Percentiles rank a stretch among this genome's conserved stretches.
These are phyloP conservation scores for Parasarocladium wereldwijsianum DNA, from an alignment of 2,329 filamentous ascomycete genomes.

Conservation along the genomic window DNA sequence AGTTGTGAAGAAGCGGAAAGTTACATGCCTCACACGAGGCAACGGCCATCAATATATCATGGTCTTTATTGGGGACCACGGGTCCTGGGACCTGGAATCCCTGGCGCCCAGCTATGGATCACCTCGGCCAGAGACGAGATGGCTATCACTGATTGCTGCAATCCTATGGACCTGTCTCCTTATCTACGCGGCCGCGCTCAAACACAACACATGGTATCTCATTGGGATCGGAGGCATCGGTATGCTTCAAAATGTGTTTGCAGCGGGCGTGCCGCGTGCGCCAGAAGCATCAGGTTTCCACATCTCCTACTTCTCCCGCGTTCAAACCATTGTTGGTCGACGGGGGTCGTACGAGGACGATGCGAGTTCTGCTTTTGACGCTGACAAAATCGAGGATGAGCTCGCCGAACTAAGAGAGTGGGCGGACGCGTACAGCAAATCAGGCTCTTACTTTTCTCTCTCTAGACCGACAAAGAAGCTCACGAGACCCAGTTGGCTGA, in stretches of 20 bases:
- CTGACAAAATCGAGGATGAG: background rate
- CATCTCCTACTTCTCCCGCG: background rate
- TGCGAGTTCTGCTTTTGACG: background rate
- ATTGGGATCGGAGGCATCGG: conserved; percentile 23
- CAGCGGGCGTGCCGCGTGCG: conserved; percentile 15
- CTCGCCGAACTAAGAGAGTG: background rate
- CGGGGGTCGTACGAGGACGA: background rate
- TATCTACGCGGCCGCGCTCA: conserved; percentile 21
- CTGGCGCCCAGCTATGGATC: conserved; percentile 14
- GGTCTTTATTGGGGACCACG: conserved; percentile 17
- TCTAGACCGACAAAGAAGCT: background rate
- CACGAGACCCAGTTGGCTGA: background rate
- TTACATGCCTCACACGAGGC: conserved; percentile 15
- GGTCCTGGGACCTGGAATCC: conserved; percentile 25
- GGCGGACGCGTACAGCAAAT: background rate
- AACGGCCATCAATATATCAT: conserved; percentile 25
- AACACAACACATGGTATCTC: conserved; percentile 24
- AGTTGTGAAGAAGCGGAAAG: background rate
- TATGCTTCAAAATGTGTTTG: conserved; percentile 23
- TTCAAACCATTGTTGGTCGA: background rate
- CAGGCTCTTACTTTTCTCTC: background rate
- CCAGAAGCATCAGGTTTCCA: conserved; percentile 14
- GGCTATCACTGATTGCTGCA: conserved; percentile 12
- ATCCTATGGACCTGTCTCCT: conserved; percentile 24
- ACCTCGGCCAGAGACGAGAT: conserved; percentile 7